These are phyloP conservation scores for Artemisia argyi DNA, from an alignment of 129 eudicot genomes.

Conservation along the genomic window DNA sequence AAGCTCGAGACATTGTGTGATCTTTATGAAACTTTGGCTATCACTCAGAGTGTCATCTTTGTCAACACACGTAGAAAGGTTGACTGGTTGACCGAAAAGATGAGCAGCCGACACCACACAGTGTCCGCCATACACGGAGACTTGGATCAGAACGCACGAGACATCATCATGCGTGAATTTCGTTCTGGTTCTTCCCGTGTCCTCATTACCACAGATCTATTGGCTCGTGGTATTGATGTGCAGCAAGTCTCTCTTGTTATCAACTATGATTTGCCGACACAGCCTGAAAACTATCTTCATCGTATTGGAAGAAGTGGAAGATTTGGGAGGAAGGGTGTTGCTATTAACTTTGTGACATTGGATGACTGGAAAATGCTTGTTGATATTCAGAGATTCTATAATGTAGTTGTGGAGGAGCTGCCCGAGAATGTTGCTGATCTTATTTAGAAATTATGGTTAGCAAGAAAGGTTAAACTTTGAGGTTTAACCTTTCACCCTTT, in stretches of 20 bases:
- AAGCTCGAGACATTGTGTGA: slow-evolving; percentile 32
- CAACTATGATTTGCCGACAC: slow-evolving; percentile 45
- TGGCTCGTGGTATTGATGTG: slow-evolving; percentile 40
- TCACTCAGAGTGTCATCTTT: slow-evolving; percentile 51
- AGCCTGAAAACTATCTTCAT: slow-evolving; percentile 48
- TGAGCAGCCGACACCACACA: slow-evolving; percentile 53
- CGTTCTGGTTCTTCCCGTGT: slow-evolving; percentile 43
- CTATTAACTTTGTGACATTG: slow-evolving; percentile 39
- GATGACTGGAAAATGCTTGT: slow-evolving; percentile 47
- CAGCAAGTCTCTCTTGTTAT: slow-evolving; percentile 51
- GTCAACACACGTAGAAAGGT: slow-evolving; percentile 50
- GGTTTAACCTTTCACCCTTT: too few relatives aligned
- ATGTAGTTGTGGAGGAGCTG: slow-evolving; percentile 34
- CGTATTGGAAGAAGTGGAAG: slow-evolving; percentile 49
- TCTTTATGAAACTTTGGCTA: slow-evolving; percentile 62
- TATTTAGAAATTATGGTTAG: neutral
- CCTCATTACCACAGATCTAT: slow-evolving; percentile 37
- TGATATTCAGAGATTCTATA: slow-evolving; percentile 44
- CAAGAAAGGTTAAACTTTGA: too few relatives aligned
- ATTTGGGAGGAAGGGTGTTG: slow-evolving; percentile 49
- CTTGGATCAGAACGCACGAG: slow-evolving; percentile 52
- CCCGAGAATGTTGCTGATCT: slow-evolving; percentile 40
- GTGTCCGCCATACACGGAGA: slow-evolving; percentile 72
- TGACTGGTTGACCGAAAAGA: slow-evolving; percentile 51
- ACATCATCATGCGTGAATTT: slow-evolving; percentile 54